These are phyloP conservation scores for Myxozyma neotropica DNA, from an alignment of 805 yeast species.

Conservation along the genomic window DNA sequence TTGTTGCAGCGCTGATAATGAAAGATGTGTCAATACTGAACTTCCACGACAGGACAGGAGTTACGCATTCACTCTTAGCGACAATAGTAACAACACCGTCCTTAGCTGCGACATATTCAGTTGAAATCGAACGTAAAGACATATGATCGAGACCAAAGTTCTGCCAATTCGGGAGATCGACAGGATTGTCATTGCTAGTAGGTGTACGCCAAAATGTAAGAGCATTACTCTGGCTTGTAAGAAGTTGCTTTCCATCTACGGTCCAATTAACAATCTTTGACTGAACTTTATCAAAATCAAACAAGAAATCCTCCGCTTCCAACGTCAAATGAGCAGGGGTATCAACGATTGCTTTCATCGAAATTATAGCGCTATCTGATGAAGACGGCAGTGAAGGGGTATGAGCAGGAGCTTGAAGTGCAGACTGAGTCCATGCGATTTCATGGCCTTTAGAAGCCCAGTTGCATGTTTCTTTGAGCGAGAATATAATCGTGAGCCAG, in stretches of 20 bases:
- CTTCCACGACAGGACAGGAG: conserved; percentile 42
- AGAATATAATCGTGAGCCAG: conserved; percentile 29
- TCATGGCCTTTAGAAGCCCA: conserved; percentile 38
- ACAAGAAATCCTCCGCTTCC: neutral
- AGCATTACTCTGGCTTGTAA: conserved; percentile 12
- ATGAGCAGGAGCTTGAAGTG: neutral
- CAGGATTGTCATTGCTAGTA: conserved; percentile 40
- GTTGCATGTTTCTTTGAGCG: conserved; percentile 9
- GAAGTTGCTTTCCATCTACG: conserved; percentile 8
- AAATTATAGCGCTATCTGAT: neutral
- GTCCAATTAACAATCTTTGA: conserved; percentile 16
- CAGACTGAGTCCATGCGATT: conserved; percentile 40
- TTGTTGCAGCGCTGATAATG: conserved; percentile 8
- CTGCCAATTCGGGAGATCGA: conserved; percentile 40
- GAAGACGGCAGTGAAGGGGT: neutral
- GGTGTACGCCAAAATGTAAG: conserved; percentile 43
- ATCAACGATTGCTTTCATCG: neutral
- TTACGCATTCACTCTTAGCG: conserved; percentile 35
- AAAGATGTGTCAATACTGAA: conserved; percentile 27
- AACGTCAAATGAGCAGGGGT: neutral
- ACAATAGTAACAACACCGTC: conserved; percentile 10
- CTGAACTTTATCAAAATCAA: conserved; percentile 15
- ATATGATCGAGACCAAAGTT: conserved; percentile 38
- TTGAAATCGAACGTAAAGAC: conserved; percentile 5
- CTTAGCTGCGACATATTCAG: neutral